Percentiles rank a stretch among this genome's conserved stretches.
Evolutionary conservation across 1,139 yeast species (phyloP).

Genomic region (Kodamaea arcana): DNA sequence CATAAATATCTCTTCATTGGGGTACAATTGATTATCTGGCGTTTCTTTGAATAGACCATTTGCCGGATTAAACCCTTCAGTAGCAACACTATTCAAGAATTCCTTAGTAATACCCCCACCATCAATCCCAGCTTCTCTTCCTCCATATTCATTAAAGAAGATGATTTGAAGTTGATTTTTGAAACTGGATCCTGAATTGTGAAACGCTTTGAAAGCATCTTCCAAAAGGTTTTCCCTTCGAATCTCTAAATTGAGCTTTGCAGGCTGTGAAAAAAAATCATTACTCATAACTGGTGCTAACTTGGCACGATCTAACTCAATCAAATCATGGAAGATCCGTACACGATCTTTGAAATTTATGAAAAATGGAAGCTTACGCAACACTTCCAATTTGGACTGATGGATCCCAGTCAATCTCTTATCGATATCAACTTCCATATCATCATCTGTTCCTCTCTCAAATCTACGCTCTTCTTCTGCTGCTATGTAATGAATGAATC

Average conservation of each 20-base stretch:
- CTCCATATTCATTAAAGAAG: slow-evolving; percentile 70
- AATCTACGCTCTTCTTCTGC: slow-evolving; percentile 34
- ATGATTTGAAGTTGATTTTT: slow-evolving; percentile 60
- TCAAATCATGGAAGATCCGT: slow-evolving; percentile 61
- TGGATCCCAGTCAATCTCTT: slow-evolving; percentile 3
- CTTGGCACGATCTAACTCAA: slow-evolving; percentile 47
- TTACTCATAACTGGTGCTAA: slow-evolving; percentile 10
- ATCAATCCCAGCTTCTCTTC: slow-evolving; percentile 83
- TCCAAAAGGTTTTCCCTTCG: slow-evolving; percentile 66
- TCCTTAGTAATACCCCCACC: slow-evolving; percentile 98
- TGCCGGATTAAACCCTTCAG: slow-evolving; percentile 57
- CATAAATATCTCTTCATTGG: slow-evolving; percentile 57
- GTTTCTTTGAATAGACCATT: slow-evolving; percentile 41
- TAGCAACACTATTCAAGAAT: slow-evolving; percentile 68
- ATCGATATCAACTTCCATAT: slow-evolving; percentile 9
- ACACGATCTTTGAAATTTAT: slow-evolving; percentile 74
- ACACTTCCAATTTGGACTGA: slow-evolving; percentile 38
- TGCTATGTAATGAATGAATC: slow-evolving; percentile 30
- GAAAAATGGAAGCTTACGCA: slow-evolving; percentile 71
- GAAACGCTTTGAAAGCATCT: slow-evolving; percentile 67
- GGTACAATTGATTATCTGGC: slow-evolving; percentile 62
- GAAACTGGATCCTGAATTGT: slow-evolving; percentile 40
- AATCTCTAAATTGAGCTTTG: slow-evolving; percentile 41
- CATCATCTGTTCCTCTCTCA: slow-evolving; percentile 13
- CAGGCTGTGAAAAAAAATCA: not conserved